A percentile compares a stretch with the other conserved stretches of the same genome.
Conservation (phyloP, 257 asterid genomes). For the Anisodus tanguticus region DNA sequence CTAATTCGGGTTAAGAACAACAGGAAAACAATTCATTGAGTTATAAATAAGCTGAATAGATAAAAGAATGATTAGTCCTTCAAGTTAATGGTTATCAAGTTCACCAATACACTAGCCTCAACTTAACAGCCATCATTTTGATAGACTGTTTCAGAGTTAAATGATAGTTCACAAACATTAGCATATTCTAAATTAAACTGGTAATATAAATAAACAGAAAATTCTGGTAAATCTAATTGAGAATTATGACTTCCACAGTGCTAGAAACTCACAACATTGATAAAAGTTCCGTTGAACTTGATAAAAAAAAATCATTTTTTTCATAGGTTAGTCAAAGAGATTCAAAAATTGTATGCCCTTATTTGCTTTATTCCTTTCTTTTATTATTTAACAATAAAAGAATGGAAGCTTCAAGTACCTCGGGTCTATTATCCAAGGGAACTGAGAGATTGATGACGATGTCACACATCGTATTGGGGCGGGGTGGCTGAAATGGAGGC, state of each 20-base stretch:
- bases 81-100: neutral
- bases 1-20: neutral
- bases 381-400: neutral
- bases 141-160: neutral
- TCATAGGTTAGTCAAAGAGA: neutral
- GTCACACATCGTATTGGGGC: no score
- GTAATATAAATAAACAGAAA: neutral
- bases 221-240: neutral
- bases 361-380: neutral
- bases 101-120: conserved; percentile 4
- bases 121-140: neutral
- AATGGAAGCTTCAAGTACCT: no score
- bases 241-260: neutral
- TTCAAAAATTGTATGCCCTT: neutral
- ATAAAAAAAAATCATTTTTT: neutral
- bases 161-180: neutral
- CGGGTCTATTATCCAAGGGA: no score
- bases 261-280: neutral
- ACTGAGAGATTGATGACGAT: no score
- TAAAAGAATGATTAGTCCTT: neutral
- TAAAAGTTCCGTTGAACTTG: neutral
- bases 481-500: no score
- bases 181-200: neutral
- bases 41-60: conserved; percentile 12
- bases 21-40: neutral